Percentiles rank a stretch among this genome's conserved stretches.
Conservation (phyloP, 2,329 filamentous ascomycete genomes). For the Cordyceps pruinosa region DNA sequence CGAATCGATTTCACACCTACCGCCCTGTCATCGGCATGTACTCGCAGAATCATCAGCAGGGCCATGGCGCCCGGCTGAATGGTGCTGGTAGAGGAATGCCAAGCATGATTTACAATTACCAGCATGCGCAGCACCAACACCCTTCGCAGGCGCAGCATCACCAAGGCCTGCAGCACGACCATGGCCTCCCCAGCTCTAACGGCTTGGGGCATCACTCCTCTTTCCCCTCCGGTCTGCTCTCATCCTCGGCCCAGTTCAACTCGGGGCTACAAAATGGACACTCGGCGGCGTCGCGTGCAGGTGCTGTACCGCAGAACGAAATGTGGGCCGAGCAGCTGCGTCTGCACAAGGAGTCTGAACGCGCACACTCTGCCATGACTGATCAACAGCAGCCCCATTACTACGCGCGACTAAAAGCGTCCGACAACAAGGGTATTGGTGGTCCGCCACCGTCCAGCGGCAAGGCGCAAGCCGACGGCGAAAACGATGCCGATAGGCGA, state of each 20-base stretch:
- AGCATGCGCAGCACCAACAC: conserved; percentile 54
- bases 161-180: conserved; percentile 52
- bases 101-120: conserved; percentile 63
- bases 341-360: conserved; percentile 69
- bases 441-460: conserved; percentile 45
- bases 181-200: conserved; percentile 47
- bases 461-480: conserved; percentile 39
- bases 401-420: conserved; percentile 65
- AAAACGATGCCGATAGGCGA: conserved; percentile 52
- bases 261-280: conserved; percentile 53
- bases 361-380: conserved; percentile 63
- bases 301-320: conserved; percentile 49
- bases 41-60: conserved; percentile 63
- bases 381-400: conserved; percentile 59
- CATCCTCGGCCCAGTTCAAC: conserved; percentile 56
- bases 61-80: conserved; percentile 70
- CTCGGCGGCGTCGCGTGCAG: conserved; percentile 37
- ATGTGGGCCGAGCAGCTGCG: conserved; percentile 88
- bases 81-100: conserved; percentile 49
- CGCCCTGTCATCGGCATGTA: conserved; percentile 52
- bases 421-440: conserved; percentile 61
- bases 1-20: background rate
- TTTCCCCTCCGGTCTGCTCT: conserved; percentile 41
- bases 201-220: conserved; percentile 40
- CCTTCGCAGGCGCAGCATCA: conserved; percentile 60